Evolutionary conservation across 2,329 filamentous ascomycete species (phyloP).

Genomic region (Penicillium paneum): DNA sequence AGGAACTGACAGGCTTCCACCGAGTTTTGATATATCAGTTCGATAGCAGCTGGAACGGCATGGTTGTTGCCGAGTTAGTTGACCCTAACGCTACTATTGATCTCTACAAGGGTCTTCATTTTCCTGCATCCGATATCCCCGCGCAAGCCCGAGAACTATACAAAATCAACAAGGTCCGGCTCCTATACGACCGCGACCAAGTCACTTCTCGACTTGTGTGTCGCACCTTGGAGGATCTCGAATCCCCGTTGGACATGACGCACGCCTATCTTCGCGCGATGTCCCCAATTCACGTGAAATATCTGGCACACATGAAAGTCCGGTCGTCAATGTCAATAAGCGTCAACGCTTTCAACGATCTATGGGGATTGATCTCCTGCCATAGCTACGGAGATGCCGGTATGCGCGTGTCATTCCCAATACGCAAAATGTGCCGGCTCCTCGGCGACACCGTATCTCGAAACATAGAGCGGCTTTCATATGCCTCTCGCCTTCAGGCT

Average conservation of each 20-base stretch:
- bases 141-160: slow-evolving; percentile 85
- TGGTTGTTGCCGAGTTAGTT: slow-evolving; percentile 82
- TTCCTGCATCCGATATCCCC: slow-evolving; percentile 83
- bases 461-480: slow-evolving; percentile 84
- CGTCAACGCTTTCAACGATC: slow-evolving; percentile 76
- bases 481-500: slow-evolving; percentile 78
- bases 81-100: slow-evolving; percentile 77
- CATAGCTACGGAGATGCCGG: slow-evolving; percentile 78
- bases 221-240: slow-evolving; percentile 63
- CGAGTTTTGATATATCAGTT: slow-evolving; percentile 94
- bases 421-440: slow-evolving; percentile 85
- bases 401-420: slow-evolving; percentile 89
- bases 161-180: slow-evolving; percentile 81
- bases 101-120: slow-evolving; percentile 81
- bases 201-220: slow-evolving; percentile 79
- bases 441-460: slow-evolving; percentile 81
- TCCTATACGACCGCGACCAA: slow-evolving; percentile 81
- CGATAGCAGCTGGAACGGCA: slow-evolving; percentile 75
- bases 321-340: slow-evolving; percentile 95
- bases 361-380: slow-evolving; percentile 86
- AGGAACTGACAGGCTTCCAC: slow-evolving; percentile 86
- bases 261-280: slow-evolving; percentile 75
- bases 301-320: slow-evolving; percentile 82
- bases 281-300: slow-evolving; percentile 88
- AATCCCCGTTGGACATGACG: slow-evolving; percentile 72